A percentile compares a stretch with the other conserved stretches of the same genome.
phyloP scores from a whole-genome alignment of 2,329 filamentous ascomycete species.

The Blumeriella jaapii region DNA sequence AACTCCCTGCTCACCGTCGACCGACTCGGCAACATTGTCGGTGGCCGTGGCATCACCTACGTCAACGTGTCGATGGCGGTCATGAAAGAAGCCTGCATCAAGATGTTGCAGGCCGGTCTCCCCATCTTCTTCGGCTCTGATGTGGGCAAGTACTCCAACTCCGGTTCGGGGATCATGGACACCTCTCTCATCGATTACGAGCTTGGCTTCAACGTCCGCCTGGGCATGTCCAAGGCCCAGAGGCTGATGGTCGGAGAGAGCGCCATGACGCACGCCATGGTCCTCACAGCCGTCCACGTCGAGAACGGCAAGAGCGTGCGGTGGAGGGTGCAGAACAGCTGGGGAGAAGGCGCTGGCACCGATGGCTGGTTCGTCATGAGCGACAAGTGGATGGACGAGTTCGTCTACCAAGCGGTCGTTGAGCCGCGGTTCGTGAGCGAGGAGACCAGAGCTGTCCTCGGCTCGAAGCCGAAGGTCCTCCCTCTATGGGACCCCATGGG shows the following conservation, averaged over 20 bases:
- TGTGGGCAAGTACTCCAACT: conserved; percentile 72
- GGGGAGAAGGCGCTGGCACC: conserved; percentile 58
- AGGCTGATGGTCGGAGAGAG: conserved; percentile 63
- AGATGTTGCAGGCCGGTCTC: conserved; percentile 65
- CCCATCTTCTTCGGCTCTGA: conserved; percentile 86
- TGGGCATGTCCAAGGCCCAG: conserved; percentile 66
- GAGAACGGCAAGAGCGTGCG: conserved; percentile 52
- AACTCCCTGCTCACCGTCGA: conserved; percentile 64
- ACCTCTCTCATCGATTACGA: conserved; percentile 65
- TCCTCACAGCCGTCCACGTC: conserved; percentile 75
- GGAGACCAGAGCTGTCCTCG: conserved; percentile 58
- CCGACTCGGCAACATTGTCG: conserved; percentile 70
- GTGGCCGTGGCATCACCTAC: conserved; percentile 65
- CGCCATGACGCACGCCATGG: conserved; percentile 88
- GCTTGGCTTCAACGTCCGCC: conserved; percentile 67
- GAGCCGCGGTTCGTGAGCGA: conserved; percentile 56
- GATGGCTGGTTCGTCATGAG: conserved; percentile 87
- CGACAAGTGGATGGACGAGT: conserved; percentile 69
- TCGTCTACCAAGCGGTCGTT: conserved; percentile 77
- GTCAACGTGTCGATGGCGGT: conserved; percentile 67
- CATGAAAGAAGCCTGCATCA: conserved; percentile 62
- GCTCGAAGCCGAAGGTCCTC: conserved; percentile 57
- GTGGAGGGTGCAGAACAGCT: conserved; percentile 83
- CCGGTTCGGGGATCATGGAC: conserved; percentile 65
- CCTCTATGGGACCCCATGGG: conserved; percentile 71